Base-by-base conservation (phyloP, 1,139 yeast species). In the Yamadazyma friedrichii region DNA sequence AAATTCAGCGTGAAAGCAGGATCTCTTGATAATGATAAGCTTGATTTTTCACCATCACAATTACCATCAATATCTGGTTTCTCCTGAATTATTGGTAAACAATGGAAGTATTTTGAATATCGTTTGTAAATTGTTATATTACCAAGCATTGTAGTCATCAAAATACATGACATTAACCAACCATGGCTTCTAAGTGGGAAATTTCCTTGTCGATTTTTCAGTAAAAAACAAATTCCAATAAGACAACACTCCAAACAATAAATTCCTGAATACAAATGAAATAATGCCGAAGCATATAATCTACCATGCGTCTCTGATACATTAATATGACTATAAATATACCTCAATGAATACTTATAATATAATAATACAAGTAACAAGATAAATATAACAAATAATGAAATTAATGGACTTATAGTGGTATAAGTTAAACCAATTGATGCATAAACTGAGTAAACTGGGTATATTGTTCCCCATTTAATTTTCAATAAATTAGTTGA, bases 401-500 rank as follows among this genome's bases (percentile, higher is more conserved):
- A 68, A 2, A 89, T 84, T 42, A 88, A 52, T 1, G 97, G 97
- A 0, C 95, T 82, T 8, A 89, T 78, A 4, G 88, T 77, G 6
- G 88, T 76, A 53, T 87, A 88, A 0, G 86, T 80, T 26, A 89
- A 61, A 0, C 93, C 88, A 44, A 89, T 87, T 8, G 88, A 78
- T 0, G 84, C 91, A 50, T 86, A 73, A 4, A 86, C 82, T 1
- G 96, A 80, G 49, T 83, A 83, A 0, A 80, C 71, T 0, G 96
- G 91, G 53, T 84, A 88, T 1, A 77, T 61, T 0, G 91, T 74
- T 0, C 96, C 96, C 95, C 95, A 88, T 45, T 74, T 70, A 22
- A 82, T 68, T 15, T 60, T 55, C 6, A 76, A 68, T 13, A 76
- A 59, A 1, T 50, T 61, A 1, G 75, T 68, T n/a, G 74, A 47